Conservation (phyloP, 2,329 filamentous ascomycete genomes). For the Pyrenophora seminiperda region DNA sequence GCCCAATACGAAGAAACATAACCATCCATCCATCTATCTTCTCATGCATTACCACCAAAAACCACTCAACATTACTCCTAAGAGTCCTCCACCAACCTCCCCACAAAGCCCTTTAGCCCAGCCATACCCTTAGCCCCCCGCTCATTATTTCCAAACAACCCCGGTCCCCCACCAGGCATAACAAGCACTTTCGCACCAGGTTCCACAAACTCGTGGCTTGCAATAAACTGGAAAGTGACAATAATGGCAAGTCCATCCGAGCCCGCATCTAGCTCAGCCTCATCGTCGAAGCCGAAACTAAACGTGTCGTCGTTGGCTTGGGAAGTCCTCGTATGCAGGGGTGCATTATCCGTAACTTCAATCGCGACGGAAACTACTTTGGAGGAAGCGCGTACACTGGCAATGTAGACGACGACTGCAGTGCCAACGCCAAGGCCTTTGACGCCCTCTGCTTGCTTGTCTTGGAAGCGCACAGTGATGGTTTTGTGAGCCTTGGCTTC, state of each 20-base stretch:
- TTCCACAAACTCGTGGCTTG: slow-evolving; percentile 74
- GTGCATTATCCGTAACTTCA: slow-evolving; percentile 2
- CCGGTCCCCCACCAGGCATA: slow-evolving; percentile 71
- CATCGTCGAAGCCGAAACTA: slow-evolving; percentile 60
- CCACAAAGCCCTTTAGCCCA: slow-evolving; percentile 74
- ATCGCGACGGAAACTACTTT: slow-evolving; percentile 64
- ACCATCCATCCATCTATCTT: background rate
- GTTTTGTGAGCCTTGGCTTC: slow-evolving; percentile 59
- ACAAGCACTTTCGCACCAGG: slow-evolving; percentile 71
- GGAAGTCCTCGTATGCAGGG: too few species aligned
- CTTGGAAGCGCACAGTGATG: slow-evolving; percentile 70
- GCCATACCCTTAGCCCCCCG: slow-evolving; percentile 55
- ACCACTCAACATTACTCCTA: background rate
- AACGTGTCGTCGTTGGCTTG: slow-evolving; percentile 52
- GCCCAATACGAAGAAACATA: too few species aligned
- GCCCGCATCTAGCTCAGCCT: slow-evolving; percentile 47
- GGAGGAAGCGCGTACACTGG: slow-evolving; percentile 82
- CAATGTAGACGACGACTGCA: slow-evolving; percentile 81
- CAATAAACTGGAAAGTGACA: slow-evolving; percentile 70
- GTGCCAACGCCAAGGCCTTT: slow-evolving; percentile 68
- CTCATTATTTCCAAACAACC: slow-evolving; percentile 60
- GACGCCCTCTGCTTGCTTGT: slow-evolving; percentile 58
- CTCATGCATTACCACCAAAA: background rate
- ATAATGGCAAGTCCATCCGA: slow-evolving; percentile 45
- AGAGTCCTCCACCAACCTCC: slow-evolving; percentile 56